Base-by-base conservation (phyloP, 2,329 filamentous ascomycete species). In the Trichoderma afroharzianum region DNA sequence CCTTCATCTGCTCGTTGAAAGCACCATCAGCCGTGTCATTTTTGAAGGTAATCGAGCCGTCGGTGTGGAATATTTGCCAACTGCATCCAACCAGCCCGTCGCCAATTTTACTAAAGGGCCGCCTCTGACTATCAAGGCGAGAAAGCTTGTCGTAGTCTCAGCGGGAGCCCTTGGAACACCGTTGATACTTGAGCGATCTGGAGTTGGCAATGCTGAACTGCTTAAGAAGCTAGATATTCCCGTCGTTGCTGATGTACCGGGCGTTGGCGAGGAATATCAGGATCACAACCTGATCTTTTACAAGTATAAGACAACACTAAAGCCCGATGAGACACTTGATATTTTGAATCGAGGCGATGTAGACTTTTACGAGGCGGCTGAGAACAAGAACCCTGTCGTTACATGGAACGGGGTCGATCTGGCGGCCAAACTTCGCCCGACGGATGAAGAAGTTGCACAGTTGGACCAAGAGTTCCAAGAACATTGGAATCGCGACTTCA, bases 321-420 rank as follows among this genome's bases (percentile, higher is more conserved):
- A 77, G 2, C 75, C 78, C 0, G 68, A 77, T 0, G 78, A 83
- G 73, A 83, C 82, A 0, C 73, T 89, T n/a, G 87, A 91, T 72
- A 82, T 80, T 1, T 81, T 90, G 8, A 76, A 87, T 0, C 82
- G 83, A 32, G 86, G 87, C 4, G 82, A 85, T 0, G 14, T 72
- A 1, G 72, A 74, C 50, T 57, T 72, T 15, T 79, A 83, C 2
- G 81, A 85, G 33, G 81, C 85, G 4, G 77, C 80, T 3, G 80
- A 84, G 61, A 78, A 81, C 28, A 85, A 85, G 14, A 83, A 88
- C 68, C 80, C 85, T 14, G 78, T 86, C 3, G 77, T 90, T 1
- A 87, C 88, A 6, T 90, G 87, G 85, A 91, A 90, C 71, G 82
- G 79, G 1, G 82, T 88, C 72, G 89, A 91, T 72, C 80, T 86